Evolutionary conservation across 805 yeast species (phyloP).

Genomic region (Lachancea fermentati): DNA sequence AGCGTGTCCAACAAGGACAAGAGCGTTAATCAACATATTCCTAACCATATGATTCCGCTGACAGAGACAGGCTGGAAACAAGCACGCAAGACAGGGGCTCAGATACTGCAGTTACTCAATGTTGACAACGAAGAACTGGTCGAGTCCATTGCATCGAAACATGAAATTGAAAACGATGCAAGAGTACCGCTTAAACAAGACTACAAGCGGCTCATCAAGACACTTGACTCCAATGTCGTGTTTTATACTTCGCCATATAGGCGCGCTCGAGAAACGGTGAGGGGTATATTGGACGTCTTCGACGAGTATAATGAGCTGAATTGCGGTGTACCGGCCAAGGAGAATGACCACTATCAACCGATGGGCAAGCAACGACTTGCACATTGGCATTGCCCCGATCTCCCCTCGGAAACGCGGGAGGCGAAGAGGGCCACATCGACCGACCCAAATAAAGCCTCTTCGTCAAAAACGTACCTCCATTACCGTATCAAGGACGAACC

Average conservation of each 20-base stretch:
- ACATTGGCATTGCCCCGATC: slow-evolving; percentile 23
- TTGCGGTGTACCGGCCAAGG: slow-evolving; percentile 21
- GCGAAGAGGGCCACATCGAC: slow-evolving; percentile 8
- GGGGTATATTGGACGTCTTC: slow-evolving; percentile 58
- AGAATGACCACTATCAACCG: slow-evolving; percentile 22
- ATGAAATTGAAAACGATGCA: slow-evolving; percentile 9
- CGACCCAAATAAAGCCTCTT: slow-evolving; percentile 1
- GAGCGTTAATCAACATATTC: slow-evolving; percentile 65
- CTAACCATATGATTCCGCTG: slow-evolving; percentile 75
- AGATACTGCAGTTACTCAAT: slow-evolving; percentile 33
- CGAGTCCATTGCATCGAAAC: slow-evolving; percentile 18
- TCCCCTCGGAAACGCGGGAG: slow-evolving; percentile 15
- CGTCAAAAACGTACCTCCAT: slow-evolving; percentile 31
- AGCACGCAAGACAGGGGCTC: slow-evolving; percentile 54
- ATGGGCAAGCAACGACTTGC: slow-evolving; percentile 25
- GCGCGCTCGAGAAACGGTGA: slow-evolving; percentile 79
- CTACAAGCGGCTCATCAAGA: slow-evolving; percentile 33
- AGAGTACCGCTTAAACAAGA: slow-evolving; percentile 16
- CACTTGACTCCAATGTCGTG: slow-evolving; percentile 51
- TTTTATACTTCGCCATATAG: slow-evolving; percentile 84
- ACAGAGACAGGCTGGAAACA: slow-evolving; percentile 67
- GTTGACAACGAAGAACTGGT: slow-evolving; percentile 19
- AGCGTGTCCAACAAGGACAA: slow-evolving; percentile 87
- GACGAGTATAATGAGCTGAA: slow-evolving; percentile 30
- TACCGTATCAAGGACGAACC: slow-evolving; percentile 79